Evolutionary conservation across 208 protist genomes (phyloP), one percentile per base, ranked within the genome.

Genomic region (Vickermania ingenoplastis): DNA sequence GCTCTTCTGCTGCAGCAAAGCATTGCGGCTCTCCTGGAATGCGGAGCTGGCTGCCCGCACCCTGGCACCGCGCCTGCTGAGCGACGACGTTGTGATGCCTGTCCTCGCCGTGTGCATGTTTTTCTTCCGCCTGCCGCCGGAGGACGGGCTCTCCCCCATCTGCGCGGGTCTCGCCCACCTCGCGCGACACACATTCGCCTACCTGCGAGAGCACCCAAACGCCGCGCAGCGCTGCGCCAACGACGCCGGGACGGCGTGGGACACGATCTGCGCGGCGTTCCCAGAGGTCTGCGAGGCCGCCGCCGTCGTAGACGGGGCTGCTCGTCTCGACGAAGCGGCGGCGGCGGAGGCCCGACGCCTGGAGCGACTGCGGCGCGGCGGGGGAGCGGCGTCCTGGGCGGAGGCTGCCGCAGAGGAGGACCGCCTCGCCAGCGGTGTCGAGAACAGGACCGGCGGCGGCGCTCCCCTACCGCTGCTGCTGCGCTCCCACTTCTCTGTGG

Each of bases 1-100:
- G 0, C 62, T 79, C 2, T 69, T 64, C 25, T 63, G 68, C 24
- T 53, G 59, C n/a, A 75, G 73, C 41, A 41, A 61, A 0, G 67
- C 41, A 53, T 79, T 73, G 36, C 63, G 63, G 27, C 41, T 79
- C n/a, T 30, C 53, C 30, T 52, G 50, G 14, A 64, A 79, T 36
- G 73, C 73, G 2, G 61, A 41, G 4, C 29, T 1, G 24, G 53
- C 31, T 3, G 54, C 36, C 17, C 7, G 11, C 17, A 31, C 57
- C 1, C 14, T 51, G 13, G 61, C 56, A 1, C 26, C 31, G 3
- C 26, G 23, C 17, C 55, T 73, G 17, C 41, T 58, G 7, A 23
- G 23, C 36, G 11, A 27, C 2, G 64, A 50, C 0, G 58, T 65
- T 17, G 41, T 67, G 36, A 48, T 48, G 36, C 7, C 17, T 48